Evolutionary conservation across 768 basidiomycete species (phyloP).

Genomic region (Pisolithus albus): DNA sequence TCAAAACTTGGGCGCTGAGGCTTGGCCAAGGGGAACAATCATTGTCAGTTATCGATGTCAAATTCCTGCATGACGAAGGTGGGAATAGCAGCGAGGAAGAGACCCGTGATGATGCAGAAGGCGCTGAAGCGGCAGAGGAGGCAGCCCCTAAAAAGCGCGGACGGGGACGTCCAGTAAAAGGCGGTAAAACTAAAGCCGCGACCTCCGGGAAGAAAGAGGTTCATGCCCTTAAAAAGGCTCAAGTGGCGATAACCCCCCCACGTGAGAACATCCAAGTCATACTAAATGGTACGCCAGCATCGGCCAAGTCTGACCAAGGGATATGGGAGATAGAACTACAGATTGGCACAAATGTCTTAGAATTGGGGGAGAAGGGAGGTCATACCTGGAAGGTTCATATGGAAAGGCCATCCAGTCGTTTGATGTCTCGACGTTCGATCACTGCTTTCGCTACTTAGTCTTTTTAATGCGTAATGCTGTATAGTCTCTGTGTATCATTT

Average conservation of each 20-base stretch:
- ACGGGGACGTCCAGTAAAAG: slow-evolving; percentile 30
- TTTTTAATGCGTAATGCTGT: slow-evolving; percentile 28
- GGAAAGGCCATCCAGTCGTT: slow-evolving; percentile 33
- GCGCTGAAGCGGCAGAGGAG: slow-evolving; percentile 38
- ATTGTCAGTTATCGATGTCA: slow-evolving; percentile 47
- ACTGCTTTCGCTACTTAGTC: slow-evolving; percentile 17
- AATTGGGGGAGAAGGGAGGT: slow-evolving; percentile 68
- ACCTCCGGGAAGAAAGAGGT: slow-evolving; percentile 26
- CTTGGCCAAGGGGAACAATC: slow-evolving; percentile 52
- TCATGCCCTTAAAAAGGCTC: slow-evolving; percentile 35
- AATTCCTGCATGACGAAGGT: slow-evolving; percentile 51
- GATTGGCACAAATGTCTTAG: slow-evolving; percentile 54
- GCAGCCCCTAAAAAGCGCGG: slow-evolving; percentile 36
- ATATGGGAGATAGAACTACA: slow-evolving; percentile 60
- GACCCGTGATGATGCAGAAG: slow-evolving; percentile 35
- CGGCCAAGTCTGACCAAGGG: slow-evolving; percentile 40
- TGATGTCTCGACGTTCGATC: slow-evolving; percentile 11
- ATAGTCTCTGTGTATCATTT: slow-evolving; percentile 15
- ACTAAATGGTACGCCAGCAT: slow-evolving; percentile 50
- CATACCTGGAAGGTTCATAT: slow-evolving; percentile 66
- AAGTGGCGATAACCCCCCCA: slow-evolving; percentile 33
- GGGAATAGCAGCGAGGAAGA: slow-evolving; percentile 53
- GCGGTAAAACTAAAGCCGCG: slow-evolving; percentile 26
- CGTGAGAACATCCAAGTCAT: slow-evolving; percentile 54
- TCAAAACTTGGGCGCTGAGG: slow-evolving; percentile 66